Evolutionary conservation across 805 yeast genomes (phyloP), one percentile per base, ranked within the genome.

Genomic region (Suhomyces vadensis): DNA sequence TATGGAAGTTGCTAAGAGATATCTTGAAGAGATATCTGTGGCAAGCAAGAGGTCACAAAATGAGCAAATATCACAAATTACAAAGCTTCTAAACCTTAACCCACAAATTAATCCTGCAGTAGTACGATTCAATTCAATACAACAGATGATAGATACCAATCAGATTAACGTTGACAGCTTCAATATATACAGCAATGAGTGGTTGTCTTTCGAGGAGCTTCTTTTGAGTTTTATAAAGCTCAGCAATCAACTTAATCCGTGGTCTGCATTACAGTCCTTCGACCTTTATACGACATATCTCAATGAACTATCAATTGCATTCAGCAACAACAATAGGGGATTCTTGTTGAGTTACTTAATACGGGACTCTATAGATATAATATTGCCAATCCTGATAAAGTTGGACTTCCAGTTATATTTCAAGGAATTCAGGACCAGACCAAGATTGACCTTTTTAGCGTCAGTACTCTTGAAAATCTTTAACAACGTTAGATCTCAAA

Each of bases 401-500:
- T 52, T 71, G 20, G 77, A 71, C 60, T 41, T 51, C 50, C 58
- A 69, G 66, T 44, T 84, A 67, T 61, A 53, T 54, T 41, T 65
- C 61, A 53, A 61, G 64, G 66, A 77, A 68, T 65, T 56, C 50
- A 48, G 66, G 56, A 24, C 63, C 42, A 67, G 65, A 41, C 80
- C 81, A 6, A 52, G 83, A 44, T 55, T 76, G 31, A 66, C 78
- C 5, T 75, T 73, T 57, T 55, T 78, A 19, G 81, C 88, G 0
- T 69, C 82, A 3, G 61, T 79, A 2, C 64, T 83, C 13, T 65
- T 85, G 39, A 78, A 75, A 52, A 61, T 81, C 22, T 83, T 83
- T 65, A 83, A 84, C 54, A 73, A 81, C 41, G 78, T 80, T 29
- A 69, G 87, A 31, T 75, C 81, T 1, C 74, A 69, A 47, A 50